These are phyloP conservation scores for Emericellopsis cladophorae DNA, from an alignment of 2,329 filamentous ascomycete genomes.

Conservation along the genomic window DNA sequence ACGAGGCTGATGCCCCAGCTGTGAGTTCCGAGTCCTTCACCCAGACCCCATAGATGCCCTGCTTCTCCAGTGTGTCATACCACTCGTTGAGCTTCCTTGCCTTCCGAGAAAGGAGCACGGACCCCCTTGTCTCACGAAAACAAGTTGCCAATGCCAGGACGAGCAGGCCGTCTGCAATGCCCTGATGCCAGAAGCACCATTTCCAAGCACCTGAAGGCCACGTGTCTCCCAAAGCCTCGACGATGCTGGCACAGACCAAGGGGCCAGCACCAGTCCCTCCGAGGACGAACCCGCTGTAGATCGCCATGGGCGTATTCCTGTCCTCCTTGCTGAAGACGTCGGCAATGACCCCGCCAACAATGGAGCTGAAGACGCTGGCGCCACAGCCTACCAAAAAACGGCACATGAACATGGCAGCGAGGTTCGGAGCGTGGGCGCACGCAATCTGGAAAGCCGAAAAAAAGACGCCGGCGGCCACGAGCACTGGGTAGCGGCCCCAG, in stretches of 20 bases:
- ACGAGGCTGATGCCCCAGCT: slow-evolving; percentile 2
- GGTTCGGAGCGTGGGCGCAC: slow-evolving; percentile 57
- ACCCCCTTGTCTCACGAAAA: slow-evolving; percentile 73
- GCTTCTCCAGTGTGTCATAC: slow-evolving; percentile 60
- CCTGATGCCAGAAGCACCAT: slow-evolving; percentile 84
- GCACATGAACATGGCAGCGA: slow-evolving; percentile 61
- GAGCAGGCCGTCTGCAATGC: slow-evolving; percentile 53
- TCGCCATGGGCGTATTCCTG: slow-evolving; percentile 78
- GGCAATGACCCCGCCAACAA: slow-evolving; percentile 84
- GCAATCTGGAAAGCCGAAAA: slow-evolving; percentile 61
- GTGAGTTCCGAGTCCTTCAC: slow-evolving; percentile 6
- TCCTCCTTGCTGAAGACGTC: slow-evolving; percentile 72
- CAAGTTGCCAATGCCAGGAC: slow-evolving; percentile 49
- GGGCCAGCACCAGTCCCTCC: slow-evolving; percentile 73
- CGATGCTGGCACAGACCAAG: slow-evolving; percentile 56
- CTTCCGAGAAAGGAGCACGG: slow-evolving; percentile 66
- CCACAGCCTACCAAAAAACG: slow-evolving; percentile 71
- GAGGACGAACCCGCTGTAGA: slow-evolving; percentile 71
- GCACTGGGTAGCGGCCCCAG: slow-evolving; percentile 75
- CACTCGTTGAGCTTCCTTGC: slow-evolving; percentile 63
- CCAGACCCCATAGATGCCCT: slow-evolving; percentile 42
- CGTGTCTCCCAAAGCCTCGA: slow-evolving; percentile 31
- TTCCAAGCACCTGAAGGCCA: slow-evolving; percentile 41
- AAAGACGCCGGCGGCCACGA: slow-evolving; percentile 58
- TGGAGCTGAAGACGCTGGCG: slow-evolving; percentile 68